phyloP scores from a whole-genome alignment of 768 basidiomycete genomes.

The Podaxis carcinomalis region DNA sequence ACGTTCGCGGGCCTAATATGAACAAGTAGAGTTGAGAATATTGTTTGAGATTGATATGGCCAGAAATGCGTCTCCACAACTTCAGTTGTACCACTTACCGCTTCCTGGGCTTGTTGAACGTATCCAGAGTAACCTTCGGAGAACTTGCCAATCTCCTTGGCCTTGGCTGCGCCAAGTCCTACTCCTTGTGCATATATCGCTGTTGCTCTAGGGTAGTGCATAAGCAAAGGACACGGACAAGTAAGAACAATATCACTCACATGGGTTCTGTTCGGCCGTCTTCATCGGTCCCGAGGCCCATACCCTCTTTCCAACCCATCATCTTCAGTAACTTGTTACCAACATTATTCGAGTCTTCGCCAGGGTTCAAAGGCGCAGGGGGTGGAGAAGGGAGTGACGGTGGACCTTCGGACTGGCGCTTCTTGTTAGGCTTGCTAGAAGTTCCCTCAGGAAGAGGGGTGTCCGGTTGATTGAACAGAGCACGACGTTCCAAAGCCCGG shows the following conservation, averaged over 20 bases:
- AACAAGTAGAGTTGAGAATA: conserved; percentile 12
- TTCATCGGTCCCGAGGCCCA: conserved; percentile 76
- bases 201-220: conserved; percentile 51
- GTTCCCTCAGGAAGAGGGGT: conserved; percentile 60
- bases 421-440: conserved; percentile 24
- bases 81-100: conserved; percentile 36
- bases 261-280: conserved; percentile 89
- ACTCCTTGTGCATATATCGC: conserved; percentile 85
- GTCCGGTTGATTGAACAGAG: conserved; percentile 90
- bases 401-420: conserved; percentile 50
- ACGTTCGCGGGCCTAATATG: conserved; percentile 35
- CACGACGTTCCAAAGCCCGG: conserved; percentile 87
- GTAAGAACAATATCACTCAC: conserved; percentile 35
- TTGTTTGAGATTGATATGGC: conserved; percentile 1
- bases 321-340: conserved; percentile 93
- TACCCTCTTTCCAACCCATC: conserved; percentile 97
- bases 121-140: conserved; percentile 67
- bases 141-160: conserved; percentile 73
- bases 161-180: conserved; percentile 91
- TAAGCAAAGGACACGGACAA: background rate
- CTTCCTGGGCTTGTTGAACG: conserved; percentile 68
- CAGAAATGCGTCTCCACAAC: background rate
- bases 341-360: conserved; percentile 78
- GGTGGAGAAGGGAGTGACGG: conserved; percentile 61
- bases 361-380: conserved; percentile 57